A percentile compares a stretch with the other conserved stretches of the same genome.
Conservation (phyloP, 441 rosid genomes). For the Populus hybrid region DNA sequence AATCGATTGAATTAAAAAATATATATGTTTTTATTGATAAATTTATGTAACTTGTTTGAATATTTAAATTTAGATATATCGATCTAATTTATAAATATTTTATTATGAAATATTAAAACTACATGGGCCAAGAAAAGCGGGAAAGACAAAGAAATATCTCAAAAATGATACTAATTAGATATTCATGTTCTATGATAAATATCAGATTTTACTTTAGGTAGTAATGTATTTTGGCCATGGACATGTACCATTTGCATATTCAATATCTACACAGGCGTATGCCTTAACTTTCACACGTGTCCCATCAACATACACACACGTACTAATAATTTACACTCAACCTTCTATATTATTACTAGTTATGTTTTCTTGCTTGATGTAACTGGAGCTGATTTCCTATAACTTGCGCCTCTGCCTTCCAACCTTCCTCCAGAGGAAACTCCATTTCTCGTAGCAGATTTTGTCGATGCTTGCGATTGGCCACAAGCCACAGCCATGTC, state of each 20-base stretch:
- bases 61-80: too few relatives aligned
- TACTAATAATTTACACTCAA: background rate
- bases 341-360: background rate
- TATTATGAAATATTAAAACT: too few relatives aligned
- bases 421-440: conserved; percentile 25
- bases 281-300: too few relatives aligned
- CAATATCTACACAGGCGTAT: too few relatives aligned
- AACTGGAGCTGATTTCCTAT: conserved; percentile 35
- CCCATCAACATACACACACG: background rate
- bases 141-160: too few relatives aligned
- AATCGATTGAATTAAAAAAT: too few relatives aligned
- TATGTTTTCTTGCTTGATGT: conserved; percentile 28
- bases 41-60: too few relatives aligned
- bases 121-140: too few relatives aligned
- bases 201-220: background rate
- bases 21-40: too few relatives aligned
- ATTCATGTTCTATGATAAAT: too few relatives aligned
- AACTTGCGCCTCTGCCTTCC: conserved; percentile 25
- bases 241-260: background rate
- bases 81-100: too few relatives aligned
- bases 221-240: background rate
- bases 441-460: conserved; percentile 29
- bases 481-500: conserved; percentile 84
- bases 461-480: conserved; percentile 59
- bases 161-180: too few relatives aligned